Base-by-base conservation (phyloP, 1,139 yeast genomes). In the Blastobotrys malaysiensis region DNA sequence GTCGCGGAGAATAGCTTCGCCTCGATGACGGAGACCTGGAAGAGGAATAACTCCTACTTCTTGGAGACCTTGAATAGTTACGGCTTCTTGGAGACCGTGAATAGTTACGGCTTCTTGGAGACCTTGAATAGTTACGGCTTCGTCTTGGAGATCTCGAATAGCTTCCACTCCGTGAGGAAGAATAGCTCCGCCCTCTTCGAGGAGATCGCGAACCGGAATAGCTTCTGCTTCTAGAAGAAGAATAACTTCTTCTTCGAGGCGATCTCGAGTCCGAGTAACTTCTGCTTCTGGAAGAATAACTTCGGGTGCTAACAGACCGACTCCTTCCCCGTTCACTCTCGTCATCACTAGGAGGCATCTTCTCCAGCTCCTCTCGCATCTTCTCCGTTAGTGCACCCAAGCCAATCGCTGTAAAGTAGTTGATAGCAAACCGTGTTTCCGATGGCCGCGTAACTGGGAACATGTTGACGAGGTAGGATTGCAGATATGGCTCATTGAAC, bases 391-490 rank as follows among this genome's bases (percentile, higher is more conserved):
- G 67, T 1, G 79, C 77, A 50, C 98, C 98, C 53, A 91, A 69
- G 0, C 96, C 96, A 61, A 93, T 89, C 1, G 97, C 97, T 0
- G 98, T 91, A 70, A 91, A 93, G 67, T 79, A 93, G 65, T 93
- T 93, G 66, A 91, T 89, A 1, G 96, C 80, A 67, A 90, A 93
- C 56, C 95, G 72, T 55, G 83, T 76, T n/a, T 85, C 88, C 51
- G 72, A 74, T 43, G 81, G 75, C 63, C 73, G 65, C 59, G 70
- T 56, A 66, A 72, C 46, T 5, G 74, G 86, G 73, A 74, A 83
- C 72, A 73, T 57, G 14, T 65, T 62, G 9, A 54, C 60, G 51
- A 67, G 55, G 14, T 53, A 61, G 16, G 63, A 55, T 82, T 66
- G 5, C 26, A 86, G 63, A 45, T 65, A 75, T 1, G 78, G 74